A percentile compares a stretch with the other conserved stretches of the same genome.
Evolutionary conservation across 768 basidiomycete genomes (phyloP).

Genomic region (Lactarius indigo): DNA sequence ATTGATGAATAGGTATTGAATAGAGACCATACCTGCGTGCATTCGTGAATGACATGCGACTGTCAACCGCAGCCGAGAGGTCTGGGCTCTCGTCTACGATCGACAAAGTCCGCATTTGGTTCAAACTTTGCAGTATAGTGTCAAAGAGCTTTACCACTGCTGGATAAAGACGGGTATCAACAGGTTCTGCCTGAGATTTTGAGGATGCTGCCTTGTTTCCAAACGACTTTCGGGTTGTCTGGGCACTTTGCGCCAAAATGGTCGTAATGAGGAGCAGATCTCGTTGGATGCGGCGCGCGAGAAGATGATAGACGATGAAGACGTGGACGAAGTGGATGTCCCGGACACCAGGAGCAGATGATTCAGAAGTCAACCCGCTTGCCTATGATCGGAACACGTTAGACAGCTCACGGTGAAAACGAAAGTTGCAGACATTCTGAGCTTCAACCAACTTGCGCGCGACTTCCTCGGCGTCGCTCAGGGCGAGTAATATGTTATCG

Average conservation of each 20-base stretch:
- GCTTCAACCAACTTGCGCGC: slow-evolving; percentile 75
- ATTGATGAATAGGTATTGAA: slow-evolving; percentile 5
- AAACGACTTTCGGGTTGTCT: slow-evolving; percentile 27
- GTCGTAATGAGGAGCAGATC: slow-evolving; percentile 78
- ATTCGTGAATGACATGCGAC: slow-evolving; percentile 67
- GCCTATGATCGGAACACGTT: slow-evolving; percentile 30
- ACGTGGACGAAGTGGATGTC: slow-evolving; percentile 84
- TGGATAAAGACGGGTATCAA: slow-evolving; percentile 73
- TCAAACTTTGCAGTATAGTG: slow-evolving; percentile 77
- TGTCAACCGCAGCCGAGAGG: slow-evolving; percentile 73
- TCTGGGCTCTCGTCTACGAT: slow-evolving; percentile 88
- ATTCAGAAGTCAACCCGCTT: slow-evolving; percentile 40
- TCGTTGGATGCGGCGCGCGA: slow-evolving; percentile 83
- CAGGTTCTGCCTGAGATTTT: slow-evolving; percentile 42
- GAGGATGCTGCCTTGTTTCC: slow-evolving; percentile 19
- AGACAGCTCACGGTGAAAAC: not conserved
- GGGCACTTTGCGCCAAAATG: slow-evolving; percentile 43
- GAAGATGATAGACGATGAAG: slow-evolving; percentile 83
- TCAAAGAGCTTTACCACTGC: slow-evolving; percentile 88
- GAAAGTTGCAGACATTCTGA: slow-evolving; percentile 59
- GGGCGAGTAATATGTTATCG: slow-evolving; percentile 75
- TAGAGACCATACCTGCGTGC: slow-evolving; percentile 55
- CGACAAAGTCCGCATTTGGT: slow-evolving; percentile 77
- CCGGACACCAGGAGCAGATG: slow-evolving; percentile 46
- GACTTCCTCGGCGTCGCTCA: slow-evolving; percentile 89